Percentiles rank a stretch among this genome's conserved stretches.
Evolutionary conservation across 1,284 basidiomycete genomes (phyloP).

Genomic region (Apiotrichum gamsii): DNA sequence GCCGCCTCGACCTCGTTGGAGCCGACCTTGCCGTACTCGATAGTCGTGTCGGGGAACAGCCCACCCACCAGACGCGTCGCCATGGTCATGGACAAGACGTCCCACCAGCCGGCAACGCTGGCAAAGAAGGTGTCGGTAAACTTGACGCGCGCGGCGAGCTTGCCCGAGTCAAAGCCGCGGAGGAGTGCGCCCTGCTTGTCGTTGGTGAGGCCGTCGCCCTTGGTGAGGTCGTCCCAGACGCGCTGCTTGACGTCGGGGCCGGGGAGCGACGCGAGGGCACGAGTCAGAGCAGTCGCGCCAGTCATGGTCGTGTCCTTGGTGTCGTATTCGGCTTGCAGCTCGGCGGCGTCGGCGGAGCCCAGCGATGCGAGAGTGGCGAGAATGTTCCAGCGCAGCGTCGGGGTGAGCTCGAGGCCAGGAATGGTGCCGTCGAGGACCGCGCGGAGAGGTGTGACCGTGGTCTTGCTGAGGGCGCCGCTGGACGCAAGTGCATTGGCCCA

Average conservation of each 20-base stretch:
- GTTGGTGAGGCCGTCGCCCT: slow-evolving; percentile 3
- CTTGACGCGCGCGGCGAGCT: not conserved
- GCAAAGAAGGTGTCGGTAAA: slow-evolving; percentile 5
- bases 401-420: slow-evolving; percentile 7
- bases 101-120: slow-evolving; percentile 2
- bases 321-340: slow-evolving; percentile 8
- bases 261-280: slow-evolving; percentile 2
- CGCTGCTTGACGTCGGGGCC: slow-evolving; percentile 1
- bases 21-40: not conserved
- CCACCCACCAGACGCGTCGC: slow-evolving; percentile 1
- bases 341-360: not conserved
- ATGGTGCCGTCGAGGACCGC: slow-evolving; percentile 1
- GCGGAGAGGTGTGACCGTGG: not conserved
- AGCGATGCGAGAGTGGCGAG: slow-evolving; percentile 5
- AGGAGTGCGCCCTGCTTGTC: slow-evolving; percentile 8
- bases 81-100: slow-evolving; percentile 3
- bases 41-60: slow-evolving; percentile 1
- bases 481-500: slow-evolving; percentile 1
- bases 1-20: not conserved
- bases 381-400: slow-evolving; percentile 5
- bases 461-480: not conserved
- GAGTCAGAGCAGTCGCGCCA: slow-evolving; percentile 4
- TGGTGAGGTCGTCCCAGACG: slow-evolving; percentile 4
- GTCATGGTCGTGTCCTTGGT: slow-evolving; percentile 8
- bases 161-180: not conserved